phyloP scores from a whole-genome alignment of 2,329 filamentous ascomycete species.

The Talaromyces sp. region DNA sequence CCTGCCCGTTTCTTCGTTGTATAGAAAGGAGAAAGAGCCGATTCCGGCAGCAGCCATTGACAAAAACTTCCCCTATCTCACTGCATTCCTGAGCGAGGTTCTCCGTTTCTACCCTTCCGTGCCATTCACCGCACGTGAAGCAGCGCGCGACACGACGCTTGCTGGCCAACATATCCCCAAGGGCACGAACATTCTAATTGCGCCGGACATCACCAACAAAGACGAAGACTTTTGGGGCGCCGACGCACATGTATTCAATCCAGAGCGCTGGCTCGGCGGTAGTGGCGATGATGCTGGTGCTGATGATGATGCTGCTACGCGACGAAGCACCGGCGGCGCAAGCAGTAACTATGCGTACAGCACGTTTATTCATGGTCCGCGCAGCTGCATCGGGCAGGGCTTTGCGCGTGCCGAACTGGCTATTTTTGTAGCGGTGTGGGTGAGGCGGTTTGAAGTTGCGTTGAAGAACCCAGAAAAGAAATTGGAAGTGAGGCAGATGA shows the following conservation, averaged over 20 bases:
- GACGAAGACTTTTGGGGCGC: slow-evolving; percentile 67
- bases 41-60: slow-evolving; percentile 58
- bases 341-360: slow-evolving; percentile 53
- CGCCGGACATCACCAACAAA: slow-evolving; percentile 64
- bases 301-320: slow-evolving; percentile 61
- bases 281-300: slow-evolving; percentile 60
- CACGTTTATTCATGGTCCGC: slow-evolving; percentile 23
- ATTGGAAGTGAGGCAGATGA: slow-evolving; percentile 61
- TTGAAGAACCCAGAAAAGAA: slow-evolving; percentile 58
- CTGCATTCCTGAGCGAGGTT: slow-evolving; percentile 72
- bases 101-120: slow-evolving; percentile 70
- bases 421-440: slow-evolving; percentile 69
- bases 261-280: slow-evolving; percentile 63
- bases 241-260: slow-evolving; percentile 70
- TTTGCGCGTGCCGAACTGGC: slow-evolving; percentile 74
- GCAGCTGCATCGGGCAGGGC: slow-evolving; percentile 21
- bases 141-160: slow-evolving; percentile 62
- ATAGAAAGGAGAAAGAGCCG: slow-evolving; percentile 39
- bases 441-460: slow-evolving; percentile 67
- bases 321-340: slow-evolving; percentile 75
- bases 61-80: slow-evolving; percentile 65
- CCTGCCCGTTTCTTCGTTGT: slow-evolving; percentile 47
- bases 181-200: slow-evolving; percentile 64
- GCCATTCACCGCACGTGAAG: slow-evolving; percentile 63
- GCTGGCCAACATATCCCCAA: slow-evolving; percentile 60